Evolutionary conservation across 352 stramenopile species (phyloP), one percentile per base, ranked within the genome.

Genomic region (Globisporangium echinulatum): DNA sequence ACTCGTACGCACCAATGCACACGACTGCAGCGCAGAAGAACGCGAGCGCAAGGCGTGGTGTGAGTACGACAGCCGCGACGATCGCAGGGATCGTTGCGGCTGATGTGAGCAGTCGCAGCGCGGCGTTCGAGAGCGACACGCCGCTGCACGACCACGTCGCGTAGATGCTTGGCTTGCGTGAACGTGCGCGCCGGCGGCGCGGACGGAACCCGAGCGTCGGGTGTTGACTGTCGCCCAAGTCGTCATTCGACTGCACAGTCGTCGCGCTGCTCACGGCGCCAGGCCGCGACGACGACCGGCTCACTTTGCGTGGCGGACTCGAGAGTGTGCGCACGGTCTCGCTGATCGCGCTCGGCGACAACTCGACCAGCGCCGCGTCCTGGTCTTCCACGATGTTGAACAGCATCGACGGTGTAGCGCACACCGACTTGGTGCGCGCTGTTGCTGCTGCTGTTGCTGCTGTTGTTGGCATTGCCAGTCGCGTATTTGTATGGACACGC

Each of bases 1-100:
- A 80, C 57, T 87, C 77, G 59, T 81, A 84, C 46, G 63, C 63
- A 57, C 74, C 74, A 7, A 87, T 48, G 37, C 71, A 79, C 47
- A 77, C 39, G 9, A 76, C 15, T 19, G 69, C 58, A 11, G 63
- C 61, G 0, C 59, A 70, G 14, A 77, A 38, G 39, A 67, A 9
- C 5, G 71, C 61, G 10, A 72, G 54, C 17, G 67, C 59, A 7
- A 83, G 36, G 9, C 69, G 67, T 5, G 74, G 74, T 59, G 67
- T 62, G 42, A 69, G 66, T n/a, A 78, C 58, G 53, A 83, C 68
- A 7, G 62, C 67, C 15, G 58, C 70, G 25, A 75, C 55, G 14
- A 77, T 58, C 17, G 63, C 43, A 5, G 74, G 71, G 1, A 77
- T 56, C 7, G 75, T 8, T 19, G 71, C 49, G 4, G 71, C 25